A percentile compares a stretch with the other conserved stretches of the same genome.
Conservation (phyloP, 352 stramenopile genomes). For the Phytopythium vexans region DNA sequence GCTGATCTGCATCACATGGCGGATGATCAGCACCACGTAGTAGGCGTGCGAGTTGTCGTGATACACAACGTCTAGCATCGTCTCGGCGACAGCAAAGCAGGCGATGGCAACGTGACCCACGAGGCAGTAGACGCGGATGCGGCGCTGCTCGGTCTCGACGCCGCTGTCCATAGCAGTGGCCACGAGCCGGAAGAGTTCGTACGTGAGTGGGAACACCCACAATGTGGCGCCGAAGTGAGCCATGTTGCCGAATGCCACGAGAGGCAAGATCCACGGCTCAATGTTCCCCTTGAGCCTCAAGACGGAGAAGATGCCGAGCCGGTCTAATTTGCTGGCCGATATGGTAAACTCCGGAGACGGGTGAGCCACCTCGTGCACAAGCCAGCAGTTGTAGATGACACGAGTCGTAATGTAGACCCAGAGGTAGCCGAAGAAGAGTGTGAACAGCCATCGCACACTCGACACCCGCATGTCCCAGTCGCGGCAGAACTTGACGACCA, state of each 20-base stretch:
- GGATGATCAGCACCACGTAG: conserved; percentile 31
- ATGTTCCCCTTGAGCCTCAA: conserved; percentile 26
- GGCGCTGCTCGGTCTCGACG: conserved; percentile 15
- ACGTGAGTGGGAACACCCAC: conserved; percentile 44
- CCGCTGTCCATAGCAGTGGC: conserved; percentile 40
- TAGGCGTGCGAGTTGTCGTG: conserved; percentile 20
- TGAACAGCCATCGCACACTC: conserved; percentile 31
- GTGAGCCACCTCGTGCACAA: conserved; percentile 5
- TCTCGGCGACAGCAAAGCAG: conserved; percentile 31
- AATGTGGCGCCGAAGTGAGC: conserved; percentile 32
- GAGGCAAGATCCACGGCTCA: conserved; percentile 27
- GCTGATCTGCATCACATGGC: conserved; percentile 32
- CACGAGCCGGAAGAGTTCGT: conserved; percentile 33
- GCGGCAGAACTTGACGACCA: conserved; percentile 23
- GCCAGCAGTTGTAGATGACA: conserved; percentile 15
- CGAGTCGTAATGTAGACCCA: conserved; percentile 19
- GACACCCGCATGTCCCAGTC: conserved; percentile 33
- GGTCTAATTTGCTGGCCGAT: too few relatives aligned
- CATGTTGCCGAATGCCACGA: conserved; percentile 35
- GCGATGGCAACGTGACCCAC: conserved; percentile 22
- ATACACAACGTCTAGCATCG: conserved; percentile 25
- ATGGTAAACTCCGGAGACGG: too few relatives aligned
- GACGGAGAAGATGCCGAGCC: conserved; percentile 29
- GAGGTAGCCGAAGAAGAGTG: conserved; percentile 38
- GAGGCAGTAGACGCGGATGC: conserved; percentile 20